Base-by-base conservation (phyloP, 179 eudicot genomes). In the Actinidia arguta region DNA sequence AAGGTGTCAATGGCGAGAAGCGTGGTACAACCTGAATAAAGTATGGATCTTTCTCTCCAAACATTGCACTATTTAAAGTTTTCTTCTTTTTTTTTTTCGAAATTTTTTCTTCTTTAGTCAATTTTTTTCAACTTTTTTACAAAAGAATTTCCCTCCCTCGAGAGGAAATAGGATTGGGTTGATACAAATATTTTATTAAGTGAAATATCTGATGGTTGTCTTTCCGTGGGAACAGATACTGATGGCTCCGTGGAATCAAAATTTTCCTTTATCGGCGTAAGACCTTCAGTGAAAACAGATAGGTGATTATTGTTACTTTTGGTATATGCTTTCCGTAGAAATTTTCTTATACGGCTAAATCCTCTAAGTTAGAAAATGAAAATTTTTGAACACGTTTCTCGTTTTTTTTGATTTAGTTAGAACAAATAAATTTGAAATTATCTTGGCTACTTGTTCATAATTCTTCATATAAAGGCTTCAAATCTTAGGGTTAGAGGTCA, bases 221-320 rank as follows among this genome's bases (percentile, higher is more conserved):
- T 81, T 78, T 89, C 88, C 76, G 52, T 86, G 84, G 89, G 88
- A 82, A 86, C 92, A 81, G 96, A 89, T 78, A 73, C 75, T 89
- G 94, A 92, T 85, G 89, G 82, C 70, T 88, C 80, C 56, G 20
- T 44, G 18, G 92, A 89, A 76, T 78, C 78, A 56, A 83, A 31
- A 58, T 24, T 78, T 67, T 78, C 85, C 59, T 79, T 70, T 17
- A 86, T 85, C n/a, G 77, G 80, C 73, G 42, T 86, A 75, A 90
- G 75, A 81, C 68, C 78, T 75, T 55, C 88, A 66, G 39, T 22
- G 70, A 77, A 44, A 44, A 36, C 63, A 13, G 89, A 85, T n/a
- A 91, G 84, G 98, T 94, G 85, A 79, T 91, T 86, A 27, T 24
- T 81, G 46, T 56, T 75, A 46, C 20, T 63, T 62, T 14, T 72